A percentile compares a stretch with the other conserved stretches of the same genome.
Evolutionary conservation across 306 rosid species (phyloP).

Genomic region (Glycine latifolia): DNA sequence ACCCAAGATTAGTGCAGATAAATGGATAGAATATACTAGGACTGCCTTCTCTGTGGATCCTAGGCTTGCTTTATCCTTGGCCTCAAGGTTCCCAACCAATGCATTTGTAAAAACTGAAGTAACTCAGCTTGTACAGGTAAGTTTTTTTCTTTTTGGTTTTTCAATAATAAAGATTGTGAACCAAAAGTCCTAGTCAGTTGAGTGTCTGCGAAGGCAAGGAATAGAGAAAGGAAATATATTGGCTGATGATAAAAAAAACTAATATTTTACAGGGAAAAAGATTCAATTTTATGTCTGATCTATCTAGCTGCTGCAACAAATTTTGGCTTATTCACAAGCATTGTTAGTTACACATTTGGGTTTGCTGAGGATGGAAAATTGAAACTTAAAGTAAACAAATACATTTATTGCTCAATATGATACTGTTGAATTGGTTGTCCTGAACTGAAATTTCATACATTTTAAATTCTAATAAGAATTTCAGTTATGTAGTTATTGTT

Average conservation of each 20-base stretch:
- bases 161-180: slow-evolving; percentile 22
- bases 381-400: no score
- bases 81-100: slow-evolving; percentile 86
- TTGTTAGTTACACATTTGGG: not conserved
- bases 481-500: slow-evolving; percentile 8
- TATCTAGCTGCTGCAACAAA: not conserved
- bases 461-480: not conserved
- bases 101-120: slow-evolving; percentile 83
- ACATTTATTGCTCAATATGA: not conserved
- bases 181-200: not conserved
- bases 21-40: slow-evolving; percentile 89
- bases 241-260: not conserved
- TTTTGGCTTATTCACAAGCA: not conserved
- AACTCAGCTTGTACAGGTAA: slow-evolving; percentile 89
- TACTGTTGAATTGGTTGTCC: not conserved
- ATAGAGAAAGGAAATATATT: not conserved
- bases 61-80: slow-evolving; percentile 81
- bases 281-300: not conserved
- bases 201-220: not conserved
- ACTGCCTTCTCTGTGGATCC: slow-evolving; percentile 98
- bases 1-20: slow-evolving; percentile 81
- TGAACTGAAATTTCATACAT: not conserved
- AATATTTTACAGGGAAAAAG: not conserved
- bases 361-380: not conserved
- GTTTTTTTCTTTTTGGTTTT: not conserved